Conservation (phyloP, 2,329 filamentous ascomycete species). For the Escovopsis weberi region DNA sequence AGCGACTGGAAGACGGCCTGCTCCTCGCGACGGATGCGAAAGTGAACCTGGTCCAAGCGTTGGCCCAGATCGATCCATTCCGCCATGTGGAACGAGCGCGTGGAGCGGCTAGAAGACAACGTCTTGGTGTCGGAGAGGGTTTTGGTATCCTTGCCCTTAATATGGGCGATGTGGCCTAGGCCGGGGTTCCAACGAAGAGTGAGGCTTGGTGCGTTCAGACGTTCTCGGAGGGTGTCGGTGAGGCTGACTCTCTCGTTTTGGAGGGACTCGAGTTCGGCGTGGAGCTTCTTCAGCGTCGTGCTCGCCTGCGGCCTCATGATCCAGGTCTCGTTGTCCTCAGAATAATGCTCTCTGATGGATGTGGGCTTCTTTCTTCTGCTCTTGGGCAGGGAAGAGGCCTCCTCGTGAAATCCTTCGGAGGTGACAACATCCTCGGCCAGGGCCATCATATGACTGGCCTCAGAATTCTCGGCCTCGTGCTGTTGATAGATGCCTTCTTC, state of each 20-base stretch:
- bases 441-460: constrained; percentile 54
- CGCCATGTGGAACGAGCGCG: constrained; percentile 67
- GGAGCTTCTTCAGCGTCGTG: constrained; percentile 46
- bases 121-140: constrained; percentile 19
- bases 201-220: constrained; percentile 49
- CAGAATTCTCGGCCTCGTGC: constrained; percentile 61
- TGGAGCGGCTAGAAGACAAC: constrained; percentile 69
- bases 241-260: constrained; percentile 45
- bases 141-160: constrained; percentile 63
- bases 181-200: constrained; percentile 76
- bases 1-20: constrained; percentile 62
- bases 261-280: constrained; percentile 49
- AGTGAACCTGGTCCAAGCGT: constrained; percentile 60
- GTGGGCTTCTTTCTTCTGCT: constrained; percentile 28
- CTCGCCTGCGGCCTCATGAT: constrained; percentile 59
- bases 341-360: constrained; percentile 42
- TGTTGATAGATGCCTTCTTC: constrained; percentile 78
- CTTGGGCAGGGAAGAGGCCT: constrained; percentile 40
- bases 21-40: constrained; percentile 73
- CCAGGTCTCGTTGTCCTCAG: constrained; percentile 45
- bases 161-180: constrained; percentile 79
- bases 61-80: constrained; percentile 76
- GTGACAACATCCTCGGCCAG: constrained; percentile 59
- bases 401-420: constrained; percentile 48
- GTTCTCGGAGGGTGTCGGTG: constrained; percentile 43